These are phyloP conservation scores for Strobilomyces echinocephalus DNA, from an alignment of 768 basidiomycete species.

Conservation along the genomic window DNA sequence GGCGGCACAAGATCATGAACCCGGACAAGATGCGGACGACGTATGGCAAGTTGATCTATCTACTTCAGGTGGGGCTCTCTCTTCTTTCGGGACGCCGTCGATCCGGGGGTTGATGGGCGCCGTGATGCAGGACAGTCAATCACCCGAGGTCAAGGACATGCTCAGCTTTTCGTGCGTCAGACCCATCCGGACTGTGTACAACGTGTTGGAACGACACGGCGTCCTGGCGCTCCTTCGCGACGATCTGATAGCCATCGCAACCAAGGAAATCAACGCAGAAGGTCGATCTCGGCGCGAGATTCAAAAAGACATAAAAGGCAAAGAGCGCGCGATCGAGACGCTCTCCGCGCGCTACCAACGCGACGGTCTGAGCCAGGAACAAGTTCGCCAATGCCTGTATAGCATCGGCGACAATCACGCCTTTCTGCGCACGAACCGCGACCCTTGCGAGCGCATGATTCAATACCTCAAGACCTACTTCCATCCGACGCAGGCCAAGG, in stretches of 20 bases:
- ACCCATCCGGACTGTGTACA: slow-evolving; percentile 72
- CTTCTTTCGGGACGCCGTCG: not conserved
- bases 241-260: slow-evolving; percentile 68
- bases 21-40: slow-evolving; percentile 89
- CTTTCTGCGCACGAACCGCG: slow-evolving; percentile 79
- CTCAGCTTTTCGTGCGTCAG: slow-evolving; percentile 74
- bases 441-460: slow-evolving; percentile 86
- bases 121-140: slow-evolving; percentile 69
- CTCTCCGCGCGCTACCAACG: slow-evolving; percentile 62
- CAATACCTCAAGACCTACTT: slow-evolving; percentile 69
- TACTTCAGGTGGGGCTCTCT: slow-evolving; percentile 57
- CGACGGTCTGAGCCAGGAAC: slow-evolving; percentile 57
- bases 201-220: slow-evolving; percentile 58
- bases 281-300: slow-evolving; percentile 68
- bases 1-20: slow-evolving; percentile 88
- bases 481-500: slow-evolving; percentile 65
- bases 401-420: slow-evolving; percentile 90
- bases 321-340: slow-evolving; percentile 79
- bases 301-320: slow-evolving; percentile 77
- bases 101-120: not conserved
- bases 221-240: slow-evolving; percentile 70
- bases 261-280: slow-evolving; percentile 78
- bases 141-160: slow-evolving; percentile 74
- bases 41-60: slow-evolving; percentile 81
- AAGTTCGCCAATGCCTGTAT: slow-evolving; percentile 73